Evolutionary conservation across 768 basidiomycete genomes (phyloP).

Genomic region (Tylopilus sp.): DNA sequence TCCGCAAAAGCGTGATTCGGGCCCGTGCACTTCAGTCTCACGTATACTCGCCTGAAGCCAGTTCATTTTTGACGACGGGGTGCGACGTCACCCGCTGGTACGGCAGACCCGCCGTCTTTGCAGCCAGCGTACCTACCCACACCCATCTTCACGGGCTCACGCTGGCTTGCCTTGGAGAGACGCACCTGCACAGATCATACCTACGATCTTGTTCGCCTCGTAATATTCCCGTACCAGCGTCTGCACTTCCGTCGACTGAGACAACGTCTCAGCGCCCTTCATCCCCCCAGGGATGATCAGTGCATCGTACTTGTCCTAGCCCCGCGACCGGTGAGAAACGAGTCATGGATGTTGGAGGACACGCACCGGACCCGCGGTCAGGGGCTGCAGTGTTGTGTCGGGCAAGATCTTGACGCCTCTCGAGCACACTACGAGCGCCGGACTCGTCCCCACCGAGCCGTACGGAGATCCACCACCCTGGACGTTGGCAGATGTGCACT

Average conservation of each 20-base stretch:
- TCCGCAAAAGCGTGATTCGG: not conserved
- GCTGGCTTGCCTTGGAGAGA: not conserved
- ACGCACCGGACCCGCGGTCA: conserved; percentile 47
- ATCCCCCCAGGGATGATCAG: conserved; percentile 77
- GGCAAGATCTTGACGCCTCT: conserved; percentile 71
- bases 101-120: conserved; percentile 56
- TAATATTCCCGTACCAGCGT: conserved; percentile 55
- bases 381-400: conserved; percentile 51
- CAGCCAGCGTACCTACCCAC: conserved; percentile 61
- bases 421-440: conserved; percentile 59
- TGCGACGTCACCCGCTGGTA: conserved; percentile 74
- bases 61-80: conserved; percentile 58
- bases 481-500: conserved; percentile 63
- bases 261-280: conserved; percentile 72
- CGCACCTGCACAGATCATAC: conserved; percentile 84
- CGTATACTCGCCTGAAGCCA: conserved; percentile 58
- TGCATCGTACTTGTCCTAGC: conserved; percentile 62
- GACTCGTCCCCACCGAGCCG: conserved; percentile 29
- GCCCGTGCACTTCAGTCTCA: not conserved
- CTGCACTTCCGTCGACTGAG: conserved; percentile 56
- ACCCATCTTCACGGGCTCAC: too few species aligned
- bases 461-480: conserved; percentile 32
- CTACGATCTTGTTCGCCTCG: conserved; percentile 46
- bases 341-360: too few species aligned
- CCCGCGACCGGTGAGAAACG: too few species aligned